Percentiles rank a stretch among this genome's conserved stretches.
phyloP scores from a whole-genome alignment of 768 basidiomycete species.

The Rhodotorula diobovata region DNA sequence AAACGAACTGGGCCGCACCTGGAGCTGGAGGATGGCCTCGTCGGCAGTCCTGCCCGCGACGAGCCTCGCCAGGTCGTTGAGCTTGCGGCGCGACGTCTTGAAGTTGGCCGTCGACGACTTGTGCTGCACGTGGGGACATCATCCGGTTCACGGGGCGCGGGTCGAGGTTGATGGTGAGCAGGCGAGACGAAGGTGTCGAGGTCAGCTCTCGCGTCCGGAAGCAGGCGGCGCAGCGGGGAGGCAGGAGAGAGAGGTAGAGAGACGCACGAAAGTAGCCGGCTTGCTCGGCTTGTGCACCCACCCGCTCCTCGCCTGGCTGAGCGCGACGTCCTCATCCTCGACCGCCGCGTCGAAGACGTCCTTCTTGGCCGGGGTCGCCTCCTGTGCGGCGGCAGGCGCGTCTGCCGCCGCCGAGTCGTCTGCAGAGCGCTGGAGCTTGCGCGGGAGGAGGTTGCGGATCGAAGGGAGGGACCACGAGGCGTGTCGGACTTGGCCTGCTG shows the following conservation, averaged over 20 bases:
- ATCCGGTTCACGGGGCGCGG: too few species aligned
- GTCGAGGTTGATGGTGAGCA: neutral
- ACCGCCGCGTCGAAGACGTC: slow-evolving; percentile 24
- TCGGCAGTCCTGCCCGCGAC: slow-evolving; percentile 89
- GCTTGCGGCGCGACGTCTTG: slow-evolving; percentile 81
- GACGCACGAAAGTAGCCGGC: slow-evolving; percentile 25
- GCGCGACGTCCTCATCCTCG: slow-evolving; percentile 25
- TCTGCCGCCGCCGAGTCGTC: neutral
- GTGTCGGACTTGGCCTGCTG: slow-evolving; percentile 21
- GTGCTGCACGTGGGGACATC: slow-evolving; percentile 56
- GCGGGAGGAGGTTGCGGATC: slow-evolving; percentile 20
- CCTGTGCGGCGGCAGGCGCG: neutral
- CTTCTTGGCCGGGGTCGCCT: slow-evolving; percentile 4
- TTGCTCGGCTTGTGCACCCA: neutral
- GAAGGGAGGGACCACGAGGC: slow-evolving; percentile 19
- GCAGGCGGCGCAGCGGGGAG: too few species aligned
- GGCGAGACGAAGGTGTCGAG: neutral
- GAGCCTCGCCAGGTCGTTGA: slow-evolving; percentile 78
- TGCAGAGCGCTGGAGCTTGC: neutral
- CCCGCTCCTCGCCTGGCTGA: neutral
- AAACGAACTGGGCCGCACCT: slow-evolving; percentile 53
- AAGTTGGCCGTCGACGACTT: slow-evolving; percentile 88
- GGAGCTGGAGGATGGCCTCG: slow-evolving; percentile 92
- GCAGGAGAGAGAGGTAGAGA: neutral
- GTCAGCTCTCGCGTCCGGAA: too few species aligned